Evolutionary conservation across 352 stramenopile species (phyloP).

Genomic region (Aphanomyces stellatus): DNA sequence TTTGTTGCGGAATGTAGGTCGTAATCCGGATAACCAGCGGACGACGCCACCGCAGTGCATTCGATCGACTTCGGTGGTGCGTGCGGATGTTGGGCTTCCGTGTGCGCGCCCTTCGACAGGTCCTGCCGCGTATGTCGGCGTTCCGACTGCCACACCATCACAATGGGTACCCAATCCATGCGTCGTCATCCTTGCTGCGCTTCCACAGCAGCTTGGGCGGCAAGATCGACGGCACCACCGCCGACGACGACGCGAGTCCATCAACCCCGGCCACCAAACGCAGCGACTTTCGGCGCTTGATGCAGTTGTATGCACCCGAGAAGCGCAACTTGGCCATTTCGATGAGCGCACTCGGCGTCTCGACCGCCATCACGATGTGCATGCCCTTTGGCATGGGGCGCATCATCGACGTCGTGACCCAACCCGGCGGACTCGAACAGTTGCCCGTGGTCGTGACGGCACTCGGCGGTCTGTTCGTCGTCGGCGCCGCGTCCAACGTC

Average conservation of each 20-base stretch:
- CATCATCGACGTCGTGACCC: constrained; percentile 67
- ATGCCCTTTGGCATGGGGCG: constrained; percentile 75
- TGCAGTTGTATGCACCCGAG: constrained; percentile 59
- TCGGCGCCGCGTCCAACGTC: constrained; percentile 60
- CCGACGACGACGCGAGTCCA: neutral
- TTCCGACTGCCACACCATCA: too few species aligned
- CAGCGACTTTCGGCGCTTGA: constrained; percentile 31
- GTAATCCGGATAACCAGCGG: too few species aligned
- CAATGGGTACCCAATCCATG: neutral
- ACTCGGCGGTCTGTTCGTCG: constrained; percentile 56
- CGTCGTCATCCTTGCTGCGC: neutral
- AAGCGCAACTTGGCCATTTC: constrained; percentile 57
- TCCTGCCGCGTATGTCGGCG: too few species aligned
- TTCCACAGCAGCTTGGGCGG: neutral
- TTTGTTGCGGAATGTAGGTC: too few species aligned
- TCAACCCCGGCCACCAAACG: neutral
- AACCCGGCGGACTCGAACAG: constrained; percentile 30
- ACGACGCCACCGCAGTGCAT: too few species aligned
- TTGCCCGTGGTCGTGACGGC: constrained; percentile 44
- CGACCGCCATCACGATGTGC: constrained; percentile 64
- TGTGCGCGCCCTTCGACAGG: too few species aligned
- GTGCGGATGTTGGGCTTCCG: too few species aligned
- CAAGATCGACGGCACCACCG: neutral
- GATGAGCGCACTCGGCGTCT: constrained; percentile 50
- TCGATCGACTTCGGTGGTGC: too few species aligned